Percentiles rank a stretch among this genome's conserved stretches.
phyloP scores from a whole-genome alignment of 352 stramenopile genomes.

The Phytophthora sojae region DNA sequence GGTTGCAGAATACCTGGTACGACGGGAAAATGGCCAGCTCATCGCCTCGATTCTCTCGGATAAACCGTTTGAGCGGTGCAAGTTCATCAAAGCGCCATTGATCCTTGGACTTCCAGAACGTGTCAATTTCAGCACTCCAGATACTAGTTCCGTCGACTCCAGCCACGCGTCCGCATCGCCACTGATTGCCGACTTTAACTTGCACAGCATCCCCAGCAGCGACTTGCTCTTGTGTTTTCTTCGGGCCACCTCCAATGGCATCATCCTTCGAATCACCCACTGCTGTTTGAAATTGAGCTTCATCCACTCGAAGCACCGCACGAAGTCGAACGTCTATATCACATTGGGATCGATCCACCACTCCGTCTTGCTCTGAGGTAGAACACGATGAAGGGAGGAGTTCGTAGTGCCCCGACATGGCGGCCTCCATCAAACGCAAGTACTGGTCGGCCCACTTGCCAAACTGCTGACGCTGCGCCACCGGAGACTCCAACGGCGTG shows the following conservation, averaged over 20 bases:
- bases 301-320: slow-evolving; percentile 40
- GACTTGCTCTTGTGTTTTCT: slow-evolving; percentile 22
- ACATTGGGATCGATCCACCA: too few relatives aligned
- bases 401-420: slow-evolving; percentile 47
- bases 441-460: slow-evolving; percentile 42
- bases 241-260: background rate
- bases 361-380: too few relatives aligned
- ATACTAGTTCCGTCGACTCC: too few relatives aligned
- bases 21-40: slow-evolving; percentile 52
- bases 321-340: slow-evolving; percentile 36
- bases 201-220: slow-evolving; percentile 28
- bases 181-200: slow-evolving; percentile 18
- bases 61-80: slow-evolving; percentile 35
- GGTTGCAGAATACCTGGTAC: slow-evolving; percentile 52
- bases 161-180: too few relatives aligned
- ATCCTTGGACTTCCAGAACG: background rate
- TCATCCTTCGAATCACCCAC: too few relatives aligned
- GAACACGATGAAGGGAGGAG: too few relatives aligned
- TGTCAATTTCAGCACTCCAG: too few relatives aligned
- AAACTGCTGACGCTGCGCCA: slow-evolving; percentile 44
- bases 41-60: slow-evolving; percentile 43
- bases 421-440: slow-evolving; percentile 43
- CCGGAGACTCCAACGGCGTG: slow-evolving; percentile 24
- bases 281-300: too few relatives aligned
- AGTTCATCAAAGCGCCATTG: slow-evolving; percentile 16